Evolutionary conservation across 2,329 filamentous ascomycete genomes (phyloP).

Genomic region (Teratosphaeria epicoccoides): DNA sequence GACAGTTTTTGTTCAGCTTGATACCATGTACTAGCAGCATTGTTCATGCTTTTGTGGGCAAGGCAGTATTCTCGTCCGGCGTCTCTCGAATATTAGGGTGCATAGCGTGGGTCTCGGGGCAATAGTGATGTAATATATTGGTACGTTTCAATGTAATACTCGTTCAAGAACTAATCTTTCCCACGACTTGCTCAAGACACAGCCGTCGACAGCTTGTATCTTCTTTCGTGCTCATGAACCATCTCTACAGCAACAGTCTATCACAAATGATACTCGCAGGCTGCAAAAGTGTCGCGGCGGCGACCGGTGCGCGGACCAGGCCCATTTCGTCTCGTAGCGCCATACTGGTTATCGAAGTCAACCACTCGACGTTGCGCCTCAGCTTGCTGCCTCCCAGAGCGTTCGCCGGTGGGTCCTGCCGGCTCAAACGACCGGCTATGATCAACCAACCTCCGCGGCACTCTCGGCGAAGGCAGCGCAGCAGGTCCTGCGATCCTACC

Average conservation of each 20-base stretch:
- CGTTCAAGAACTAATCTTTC: not conserved
- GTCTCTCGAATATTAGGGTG: not conserved
- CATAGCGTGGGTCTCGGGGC: conserved; percentile 4
- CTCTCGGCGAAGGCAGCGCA: not conserved
- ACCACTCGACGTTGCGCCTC: too few species aligned
- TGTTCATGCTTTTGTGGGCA: not conserved
- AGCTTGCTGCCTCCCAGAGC: not conserved
- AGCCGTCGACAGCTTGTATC: not conserved
- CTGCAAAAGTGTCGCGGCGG: not conserved
- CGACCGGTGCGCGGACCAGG: not conserved
- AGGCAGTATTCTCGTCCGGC: not conserved
- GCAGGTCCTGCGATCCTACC: not conserved
- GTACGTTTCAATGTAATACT: conserved; percentile 1
- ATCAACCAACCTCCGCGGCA: conserved; percentile 2
- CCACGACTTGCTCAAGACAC: not conserved
- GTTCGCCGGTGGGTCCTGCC: conserved; percentile 1
- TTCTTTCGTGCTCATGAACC: not conserved
- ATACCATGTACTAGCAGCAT: conserved; percentile 11
- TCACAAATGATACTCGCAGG: not conserved
- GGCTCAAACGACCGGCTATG: not conserved
- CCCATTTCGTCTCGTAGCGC: too few species aligned
- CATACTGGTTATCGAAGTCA: too few species aligned
- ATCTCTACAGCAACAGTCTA: not conserved
- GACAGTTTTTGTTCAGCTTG: conserved; percentile 5
- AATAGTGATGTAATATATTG: conserved; percentile 5